Evolutionary conservation across 805 yeast species (phyloP).

Genomic region (Saccharomycopsis olivae): DNA sequence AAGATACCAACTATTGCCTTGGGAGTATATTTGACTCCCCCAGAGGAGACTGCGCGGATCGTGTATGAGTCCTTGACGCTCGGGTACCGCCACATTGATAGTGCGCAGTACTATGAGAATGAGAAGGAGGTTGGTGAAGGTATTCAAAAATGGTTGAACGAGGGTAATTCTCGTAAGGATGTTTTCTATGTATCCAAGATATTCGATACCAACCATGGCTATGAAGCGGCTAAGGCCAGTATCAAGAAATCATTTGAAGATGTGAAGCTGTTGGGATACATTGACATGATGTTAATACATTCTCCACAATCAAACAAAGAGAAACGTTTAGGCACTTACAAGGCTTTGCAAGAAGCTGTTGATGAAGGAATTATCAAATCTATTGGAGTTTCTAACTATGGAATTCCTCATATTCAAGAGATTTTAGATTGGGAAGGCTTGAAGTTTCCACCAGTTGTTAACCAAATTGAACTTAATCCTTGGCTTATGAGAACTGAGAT

Average conservation of each 20-base stretch:
- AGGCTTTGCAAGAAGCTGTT: conserved; percentile 35
- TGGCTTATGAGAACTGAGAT: conserved; percentile 35
- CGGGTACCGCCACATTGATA: conserved; percentile 16
- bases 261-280: conserved; percentile 45
- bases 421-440: conserved; percentile 36
- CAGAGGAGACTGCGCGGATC: conserved; percentile 8
- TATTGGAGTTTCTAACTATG: conserved; percentile 59
- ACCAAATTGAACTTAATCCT: conserved; percentile 42
- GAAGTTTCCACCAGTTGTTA: conserved; percentile 33
- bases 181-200: conserved; percentile 16
- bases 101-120: conserved; percentile 17
- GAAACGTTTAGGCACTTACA: conserved; percentile 28
- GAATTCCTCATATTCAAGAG: conserved; percentile 45
- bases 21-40: conserved; percentile 16
- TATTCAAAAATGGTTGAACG: conserved; percentile 12
- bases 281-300: conserved; percentile 44
- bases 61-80: conserved; percentile 15
- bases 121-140: conserved; percentile 17
- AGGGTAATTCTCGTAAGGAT: conserved; percentile 11
- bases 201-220: conserved; percentile 17
- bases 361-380: conserved; percentile 44
- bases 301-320: conserved; percentile 29
- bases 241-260: conserved; percentile 11
- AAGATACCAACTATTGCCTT: conserved; percentile 16
- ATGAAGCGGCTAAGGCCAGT: conserved; percentile 7